A percentile compares a stretch with the other conserved stretches of the same genome.
These are phyloP conservation scores for Ophiostoma tasmaniense DNA, from an alignment of 2,329 filamentous ascomycete species.

Conservation along the genomic window DNA sequence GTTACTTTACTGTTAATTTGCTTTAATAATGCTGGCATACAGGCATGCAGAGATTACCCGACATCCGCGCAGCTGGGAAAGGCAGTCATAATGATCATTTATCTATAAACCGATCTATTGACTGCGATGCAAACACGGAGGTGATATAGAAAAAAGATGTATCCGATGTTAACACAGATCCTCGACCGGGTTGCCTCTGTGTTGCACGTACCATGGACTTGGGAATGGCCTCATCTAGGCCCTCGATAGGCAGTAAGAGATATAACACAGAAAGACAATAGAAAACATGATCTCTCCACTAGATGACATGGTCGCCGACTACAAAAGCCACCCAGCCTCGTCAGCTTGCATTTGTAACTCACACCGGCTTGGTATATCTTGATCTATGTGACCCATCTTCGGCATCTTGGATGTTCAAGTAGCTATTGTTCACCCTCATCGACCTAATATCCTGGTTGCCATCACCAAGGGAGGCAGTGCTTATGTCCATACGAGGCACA, in stretches of 20 bases:
- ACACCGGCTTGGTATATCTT: neutral
- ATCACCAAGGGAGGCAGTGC: neutral
- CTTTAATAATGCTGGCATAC: neutral
- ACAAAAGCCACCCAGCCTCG: neutral
- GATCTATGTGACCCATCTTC: neutral
- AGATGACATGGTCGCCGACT: neutral
- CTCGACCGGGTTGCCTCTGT: neutral
- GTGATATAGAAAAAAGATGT: neutral
- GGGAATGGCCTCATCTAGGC: neutral
- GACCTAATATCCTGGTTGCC: neutral
- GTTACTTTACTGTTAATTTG: neutral
- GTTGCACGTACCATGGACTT: neutral
- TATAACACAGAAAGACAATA: no score
- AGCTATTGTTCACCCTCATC: neutral
- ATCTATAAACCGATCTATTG: no score
- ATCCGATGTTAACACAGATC: neutral
- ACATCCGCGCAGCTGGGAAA: neutral
- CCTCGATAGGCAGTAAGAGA: no score
- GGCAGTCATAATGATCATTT: no score
- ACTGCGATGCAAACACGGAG: no score
- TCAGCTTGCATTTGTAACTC: neutral
- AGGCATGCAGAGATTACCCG: neutral
- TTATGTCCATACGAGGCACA: neutral
- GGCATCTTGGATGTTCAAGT: no score
- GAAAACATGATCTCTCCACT: neutral